Base-by-base conservation (phyloP, 1,284 basidiomycete genomes). In the Paramarasmius palmivorus region DNA sequence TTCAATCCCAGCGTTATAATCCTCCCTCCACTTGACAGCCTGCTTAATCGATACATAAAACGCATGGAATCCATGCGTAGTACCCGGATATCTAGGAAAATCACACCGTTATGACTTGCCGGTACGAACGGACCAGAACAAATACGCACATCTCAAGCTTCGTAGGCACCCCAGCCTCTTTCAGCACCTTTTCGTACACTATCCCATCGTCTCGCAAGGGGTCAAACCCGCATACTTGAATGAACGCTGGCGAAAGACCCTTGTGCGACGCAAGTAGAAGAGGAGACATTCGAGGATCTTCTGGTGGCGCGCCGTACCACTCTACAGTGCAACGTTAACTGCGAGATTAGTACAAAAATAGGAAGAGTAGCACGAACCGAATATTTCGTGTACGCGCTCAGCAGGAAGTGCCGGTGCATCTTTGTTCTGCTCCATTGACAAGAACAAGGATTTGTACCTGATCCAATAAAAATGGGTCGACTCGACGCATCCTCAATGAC, bases 121-220 rank as follows among this genome's bases (percentile, higher is more conserved):
- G 37, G 34, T 2, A 25, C 19, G 14, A 12, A 4, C 8, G 1
- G 15, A 5, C 6, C 25, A 7, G 12, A 8, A 26, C 12, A 4
- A 15, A 15, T 14, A 49, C 50, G 5, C 20, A 58, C 57, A 56
- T 25, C 20, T 53, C 52, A 19, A 58, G 45, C 22, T 48, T 55
- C 17, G 57, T 59, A 10, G 41, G 26, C 8, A 59, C 55, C 3
- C 55, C 53, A 25, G 36, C 23, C 10, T 50, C 53, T 12, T 32
- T 49, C 2, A 59, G 35, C 5, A 54, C 36, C n/a, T 49, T 49
- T 22, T 54, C 49, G 40, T 59, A 59, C 1, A 59, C 32, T 1
- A 59, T 42, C 2, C 48, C 58, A n/a, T 59, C 58, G 34, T 59
- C 55, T 22, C 55, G 41, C 19, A 59, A 23, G 10, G 58, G 58